These are phyloP conservation scores for Ustilago xerochloae DNA, from an alignment of 1,284 basidiomycete species.

Conservation along the genomic window DNA sequence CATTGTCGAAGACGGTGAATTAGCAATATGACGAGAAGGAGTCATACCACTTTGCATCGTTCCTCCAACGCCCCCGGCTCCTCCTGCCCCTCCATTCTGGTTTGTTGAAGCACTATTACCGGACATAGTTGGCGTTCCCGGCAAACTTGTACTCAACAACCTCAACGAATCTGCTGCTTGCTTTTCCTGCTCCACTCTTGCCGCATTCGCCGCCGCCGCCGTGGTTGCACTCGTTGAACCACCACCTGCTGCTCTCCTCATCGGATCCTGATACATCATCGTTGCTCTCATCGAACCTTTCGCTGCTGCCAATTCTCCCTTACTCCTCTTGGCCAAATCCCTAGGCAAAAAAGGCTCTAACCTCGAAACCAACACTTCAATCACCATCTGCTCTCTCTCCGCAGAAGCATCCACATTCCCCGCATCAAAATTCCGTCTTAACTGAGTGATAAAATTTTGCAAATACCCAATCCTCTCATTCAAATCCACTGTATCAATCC, in stretches of 20 bases:
- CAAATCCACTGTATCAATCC: slow-evolving; percentile 34
- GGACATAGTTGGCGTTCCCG: slow-evolving; percentile 41
- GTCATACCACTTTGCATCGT: slow-evolving; percentile 17
- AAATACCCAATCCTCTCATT: slow-evolving; percentile 44
- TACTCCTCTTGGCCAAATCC: slow-evolving; percentile 28
- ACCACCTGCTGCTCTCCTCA: too few relatives aligned
- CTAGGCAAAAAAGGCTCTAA: slow-evolving; percentile 42
- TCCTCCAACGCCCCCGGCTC: too few relatives aligned
- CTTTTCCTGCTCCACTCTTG: slow-evolving; percentile 41
- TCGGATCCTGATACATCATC: slow-evolving; percentile 46
- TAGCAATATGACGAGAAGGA: slow-evolving; percentile 17
- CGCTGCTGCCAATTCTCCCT: slow-evolving; percentile 41
- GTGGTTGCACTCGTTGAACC: too few relatives aligned
- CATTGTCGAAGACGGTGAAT: slow-evolving; percentile 14
- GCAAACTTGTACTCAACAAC: slow-evolving; percentile 31
- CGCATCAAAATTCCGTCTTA: slow-evolving; percentile 43
- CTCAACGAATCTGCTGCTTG: slow-evolving; percentile 45
- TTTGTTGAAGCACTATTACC: slow-evolving; percentile 2
- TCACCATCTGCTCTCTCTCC: slow-evolving; percentile 48
- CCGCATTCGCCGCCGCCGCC: neutral
- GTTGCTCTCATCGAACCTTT: slow-evolving; percentile 44
- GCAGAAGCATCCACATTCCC: slow-evolving; percentile 50
- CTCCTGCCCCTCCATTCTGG: too few relatives aligned
- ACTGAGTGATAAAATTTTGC: slow-evolving; percentile 45
- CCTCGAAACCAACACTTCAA: slow-evolving; percentile 44